phyloP scores from a whole-genome alignment of 768 basidiomycete genomes.

The Lactarius pseudohatsudake region DNA sequence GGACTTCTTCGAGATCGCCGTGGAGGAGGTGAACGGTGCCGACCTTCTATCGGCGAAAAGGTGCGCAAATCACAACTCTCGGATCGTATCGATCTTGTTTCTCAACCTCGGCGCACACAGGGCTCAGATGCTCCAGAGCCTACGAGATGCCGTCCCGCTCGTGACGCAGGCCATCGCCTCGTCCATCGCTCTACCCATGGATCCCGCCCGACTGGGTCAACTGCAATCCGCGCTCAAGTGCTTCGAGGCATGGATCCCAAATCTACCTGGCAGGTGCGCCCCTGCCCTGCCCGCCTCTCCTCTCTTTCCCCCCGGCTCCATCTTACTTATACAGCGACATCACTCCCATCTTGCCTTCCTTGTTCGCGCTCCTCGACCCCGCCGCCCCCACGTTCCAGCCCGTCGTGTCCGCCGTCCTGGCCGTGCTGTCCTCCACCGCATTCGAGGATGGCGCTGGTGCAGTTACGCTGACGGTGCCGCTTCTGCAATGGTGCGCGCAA shows the following conservation, averaged over 20 bases:
- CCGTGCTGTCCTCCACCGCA: conserved; percentile 70
- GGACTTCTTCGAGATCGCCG: conserved; percentile 79
- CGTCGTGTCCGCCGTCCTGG: conserved; percentile 55
- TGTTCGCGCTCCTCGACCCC: conserved; percentile 50
- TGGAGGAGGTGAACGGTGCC: conserved; percentile 76
- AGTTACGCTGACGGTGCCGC: conserved; percentile 76
- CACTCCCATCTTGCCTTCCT: conserved; percentile 62
- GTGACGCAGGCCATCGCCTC: conserved; percentile 66
- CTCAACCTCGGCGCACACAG: conserved; percentile 38
- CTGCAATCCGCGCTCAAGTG: conserved; percentile 74
- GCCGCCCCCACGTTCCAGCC: conserved; percentile 35
- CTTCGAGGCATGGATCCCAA: conserved; percentile 79
- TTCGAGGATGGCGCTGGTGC: conserved; percentile 69
- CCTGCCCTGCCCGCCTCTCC: not conserved
- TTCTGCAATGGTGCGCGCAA: conserved; percentile 73
- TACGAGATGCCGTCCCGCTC: conserved; percentile 66
- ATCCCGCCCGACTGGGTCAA: conserved; percentile 42
- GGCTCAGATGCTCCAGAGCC: conserved; percentile 59
- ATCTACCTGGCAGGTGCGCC: conserved; percentile 64
- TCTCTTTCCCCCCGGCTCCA: not conserved
- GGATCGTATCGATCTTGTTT: conserved; percentile 9
- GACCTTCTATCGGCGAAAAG: conserved; percentile 72
- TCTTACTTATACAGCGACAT: conserved; percentile 51
- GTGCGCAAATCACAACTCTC: conserved; percentile 44
- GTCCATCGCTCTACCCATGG: conserved; percentile 48